Percentiles rank a stretch among this genome's conserved stretches.
phyloP scores from a whole-genome alignment of 1,139 yeast species.

The Blastobotrys capitulatus region DNA sequence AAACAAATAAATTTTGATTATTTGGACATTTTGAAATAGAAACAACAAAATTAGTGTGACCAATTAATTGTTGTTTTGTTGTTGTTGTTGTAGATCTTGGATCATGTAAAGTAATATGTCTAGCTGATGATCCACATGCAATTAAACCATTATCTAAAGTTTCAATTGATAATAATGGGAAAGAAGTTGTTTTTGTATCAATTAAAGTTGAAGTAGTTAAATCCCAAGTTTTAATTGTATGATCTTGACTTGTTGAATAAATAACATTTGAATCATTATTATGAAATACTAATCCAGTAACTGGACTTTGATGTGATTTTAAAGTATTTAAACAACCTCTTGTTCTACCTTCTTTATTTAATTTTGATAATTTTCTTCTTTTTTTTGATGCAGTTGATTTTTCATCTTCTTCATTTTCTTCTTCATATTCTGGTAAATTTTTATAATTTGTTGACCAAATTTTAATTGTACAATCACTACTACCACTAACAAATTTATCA shows the following conservation, averaged over 20 bases:
- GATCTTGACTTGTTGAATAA: conserved; percentile 94
- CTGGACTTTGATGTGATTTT: conserved; percentile 81
- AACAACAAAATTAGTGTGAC: conserved; percentile 90
- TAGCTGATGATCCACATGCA: conserved; percentile 92
- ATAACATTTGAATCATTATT: conserved; percentile 66
- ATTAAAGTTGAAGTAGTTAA: conserved; percentile 74
- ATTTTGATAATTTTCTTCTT: conserved; percentile 75
- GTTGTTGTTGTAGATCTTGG: conserved; percentile 55
- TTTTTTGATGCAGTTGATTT: conserved; percentile 68
- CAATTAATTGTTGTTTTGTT: conserved; percentile 65
- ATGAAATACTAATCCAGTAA: conserved; percentile 78
- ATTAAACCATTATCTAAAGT: conserved; percentile 63
- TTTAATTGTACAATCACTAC: conserved; percentile 76
- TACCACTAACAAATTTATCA: conserved; percentile 69
- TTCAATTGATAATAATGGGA: conserved; percentile 69
- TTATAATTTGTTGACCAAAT: conserved; percentile 85
- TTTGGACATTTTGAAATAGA: conserved; percentile 53
- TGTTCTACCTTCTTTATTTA: conserved; percentile 58
- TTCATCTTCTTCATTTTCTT: conserved; percentile 30
- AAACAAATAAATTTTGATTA: conserved; percentile 61
- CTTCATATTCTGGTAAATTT: conserved; percentile 73
- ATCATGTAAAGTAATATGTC: conserved; percentile 90
- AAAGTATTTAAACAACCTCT: conserved; percentile 74
- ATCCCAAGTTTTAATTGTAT: conserved; percentile 94
- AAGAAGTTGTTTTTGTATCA: conserved; percentile 87